Evolutionary conservation across 1,284 basidiomycete species (phyloP).

Genomic region (Ceratobasidium sp.): DNA sequence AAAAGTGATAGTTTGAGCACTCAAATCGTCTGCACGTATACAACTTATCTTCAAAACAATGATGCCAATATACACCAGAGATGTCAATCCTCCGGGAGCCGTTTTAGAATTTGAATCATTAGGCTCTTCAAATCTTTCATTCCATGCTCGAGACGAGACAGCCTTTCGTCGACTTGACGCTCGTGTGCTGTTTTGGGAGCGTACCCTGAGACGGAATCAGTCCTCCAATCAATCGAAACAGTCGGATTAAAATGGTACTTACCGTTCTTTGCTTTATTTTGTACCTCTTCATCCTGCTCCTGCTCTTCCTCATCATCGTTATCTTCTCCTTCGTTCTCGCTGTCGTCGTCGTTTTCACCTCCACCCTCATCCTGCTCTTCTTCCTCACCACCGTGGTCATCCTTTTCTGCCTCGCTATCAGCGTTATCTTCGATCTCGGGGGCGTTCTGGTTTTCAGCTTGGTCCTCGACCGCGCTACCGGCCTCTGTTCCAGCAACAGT

Average conservation of each 20-base stretch:
- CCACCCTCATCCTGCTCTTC: background rate
- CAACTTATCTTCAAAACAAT: too few species aligned
- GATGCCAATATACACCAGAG: too few species aligned
- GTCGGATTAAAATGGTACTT: background rate
- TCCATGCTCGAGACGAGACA: slow-evolving; percentile 8
- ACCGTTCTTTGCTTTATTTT: background rate
- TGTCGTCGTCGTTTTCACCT: slow-evolving; percentile 3
- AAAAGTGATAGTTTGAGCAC: too few species aligned
- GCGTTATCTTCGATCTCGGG: too few species aligned
- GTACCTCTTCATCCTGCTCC: background rate
- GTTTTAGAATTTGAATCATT: slow-evolving; percentile 19
- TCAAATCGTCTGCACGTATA: too few species aligned
- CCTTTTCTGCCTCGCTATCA: too few species aligned
- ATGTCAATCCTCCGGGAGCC: background rate
- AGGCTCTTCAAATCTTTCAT: slow-evolving; percentile 30
- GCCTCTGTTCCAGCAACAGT: slow-evolving; percentile 7
- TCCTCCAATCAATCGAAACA: background rate
- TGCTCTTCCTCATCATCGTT: too few species aligned
- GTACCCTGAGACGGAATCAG: background rate
- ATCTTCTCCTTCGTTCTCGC: slow-evolving; percentile 4
- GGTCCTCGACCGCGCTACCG: slow-evolving; percentile 5
- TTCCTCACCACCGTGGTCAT: background rate
- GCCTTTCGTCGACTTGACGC: background rate
- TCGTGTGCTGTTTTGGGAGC: background rate
- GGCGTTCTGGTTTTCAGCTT: too few species aligned